A percentile compares a stretch with the other conserved stretches of the same genome.
phyloP scores from a whole-genome alignment of 2,329 filamentous ascomycete genomes.

The Sporothrix pallida region DNA sequence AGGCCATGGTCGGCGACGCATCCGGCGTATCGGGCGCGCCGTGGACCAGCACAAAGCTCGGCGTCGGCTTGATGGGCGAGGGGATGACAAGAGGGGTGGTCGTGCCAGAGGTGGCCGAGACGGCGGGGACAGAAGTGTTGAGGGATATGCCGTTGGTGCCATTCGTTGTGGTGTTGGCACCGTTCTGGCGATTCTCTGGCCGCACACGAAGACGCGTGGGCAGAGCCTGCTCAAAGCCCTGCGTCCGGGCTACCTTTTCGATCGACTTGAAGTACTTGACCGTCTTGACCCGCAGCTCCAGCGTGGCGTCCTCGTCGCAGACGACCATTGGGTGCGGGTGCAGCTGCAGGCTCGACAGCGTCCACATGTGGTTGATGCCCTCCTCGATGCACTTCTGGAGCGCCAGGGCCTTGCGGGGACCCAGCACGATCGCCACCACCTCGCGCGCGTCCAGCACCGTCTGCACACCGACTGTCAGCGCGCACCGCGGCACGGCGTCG shows the following conservation, averaged over 20 bases:
- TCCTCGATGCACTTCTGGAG: conserved; percentile 76
- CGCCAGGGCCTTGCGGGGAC: conserved; percentile 73
- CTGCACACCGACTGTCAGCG: conserved; percentile 66
- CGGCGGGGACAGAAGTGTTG: conserved; percentile 35
- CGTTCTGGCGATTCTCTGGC: conserved; percentile 50
- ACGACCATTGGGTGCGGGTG: conserved; percentile 76
- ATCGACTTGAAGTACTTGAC: conserved; percentile 69
- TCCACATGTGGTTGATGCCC: conserved; percentile 82
- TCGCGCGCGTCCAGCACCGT: conserved; percentile 71
- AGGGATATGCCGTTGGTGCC: conserved; percentile 22
- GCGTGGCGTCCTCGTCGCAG: conserved; percentile 73
- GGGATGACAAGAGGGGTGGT: conserved; percentile 33
- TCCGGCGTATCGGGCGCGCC: conserved; percentile 46
- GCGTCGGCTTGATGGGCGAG: conserved; percentile 31
- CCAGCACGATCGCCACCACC: conserved; percentile 75
- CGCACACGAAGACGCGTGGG: conserved; percentile 60
- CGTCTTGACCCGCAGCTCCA: conserved; percentile 69
- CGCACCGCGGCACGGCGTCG: conserved; percentile 70
- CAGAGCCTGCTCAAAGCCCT: conserved; percentile 55
- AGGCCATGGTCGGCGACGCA: conserved; percentile 57
- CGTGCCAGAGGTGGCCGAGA: conserved; percentile 39
- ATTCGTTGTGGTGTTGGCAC: conserved; percentile 43
- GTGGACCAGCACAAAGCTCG: conserved; percentile 42
- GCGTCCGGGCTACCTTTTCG: conserved; percentile 57
- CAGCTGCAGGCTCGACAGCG: conserved; percentile 73